Conservation (phyloP, 1,284 basidiomycete species). For the Ganoderma meredithae region DNA sequence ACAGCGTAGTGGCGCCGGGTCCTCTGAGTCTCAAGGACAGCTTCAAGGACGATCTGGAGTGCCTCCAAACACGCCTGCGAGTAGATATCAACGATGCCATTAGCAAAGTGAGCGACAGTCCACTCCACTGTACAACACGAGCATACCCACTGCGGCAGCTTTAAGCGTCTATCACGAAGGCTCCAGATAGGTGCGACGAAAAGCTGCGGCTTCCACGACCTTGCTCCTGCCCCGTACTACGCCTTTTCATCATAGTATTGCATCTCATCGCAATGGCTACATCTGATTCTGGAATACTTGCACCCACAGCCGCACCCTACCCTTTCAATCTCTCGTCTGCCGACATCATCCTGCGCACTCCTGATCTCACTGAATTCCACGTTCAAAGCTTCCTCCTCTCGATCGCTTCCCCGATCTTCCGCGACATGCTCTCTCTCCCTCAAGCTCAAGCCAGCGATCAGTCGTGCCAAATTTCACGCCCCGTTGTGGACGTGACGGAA, state of each 20-base stretch:
- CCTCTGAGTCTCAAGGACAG: background rate
- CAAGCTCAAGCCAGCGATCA: constrained; percentile 7
- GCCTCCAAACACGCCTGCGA: background rate
- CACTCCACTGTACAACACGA: background rate
- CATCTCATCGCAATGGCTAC: background rate
- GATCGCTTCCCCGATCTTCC: constrained; percentile 31
- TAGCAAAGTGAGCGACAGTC: background rate
- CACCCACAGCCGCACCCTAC: background rate
- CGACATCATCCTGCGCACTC: constrained; percentile 6
- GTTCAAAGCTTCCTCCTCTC: constrained; percentile 29
- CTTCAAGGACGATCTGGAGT: background rate
- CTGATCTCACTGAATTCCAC: constrained; percentile 22
- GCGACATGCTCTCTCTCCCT: constrained; percentile 27
- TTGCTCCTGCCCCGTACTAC: no score
- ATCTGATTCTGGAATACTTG: background rate
- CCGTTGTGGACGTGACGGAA: constrained; percentile 44
- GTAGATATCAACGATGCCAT: background rate
- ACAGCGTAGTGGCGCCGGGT: background rate
- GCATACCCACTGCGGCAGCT: background rate
- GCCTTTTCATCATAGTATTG: no score
- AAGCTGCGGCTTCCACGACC: no score
- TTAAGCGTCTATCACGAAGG: no score
- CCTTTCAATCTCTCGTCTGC: background rate
- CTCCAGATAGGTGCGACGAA: no score
- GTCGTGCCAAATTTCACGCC: background rate